Evolutionary conservation across 2,329 filamentous ascomycete species (phyloP), one percentile per base, ranked within the genome.

Genomic region (Penicillium brasilianum): DNA sequence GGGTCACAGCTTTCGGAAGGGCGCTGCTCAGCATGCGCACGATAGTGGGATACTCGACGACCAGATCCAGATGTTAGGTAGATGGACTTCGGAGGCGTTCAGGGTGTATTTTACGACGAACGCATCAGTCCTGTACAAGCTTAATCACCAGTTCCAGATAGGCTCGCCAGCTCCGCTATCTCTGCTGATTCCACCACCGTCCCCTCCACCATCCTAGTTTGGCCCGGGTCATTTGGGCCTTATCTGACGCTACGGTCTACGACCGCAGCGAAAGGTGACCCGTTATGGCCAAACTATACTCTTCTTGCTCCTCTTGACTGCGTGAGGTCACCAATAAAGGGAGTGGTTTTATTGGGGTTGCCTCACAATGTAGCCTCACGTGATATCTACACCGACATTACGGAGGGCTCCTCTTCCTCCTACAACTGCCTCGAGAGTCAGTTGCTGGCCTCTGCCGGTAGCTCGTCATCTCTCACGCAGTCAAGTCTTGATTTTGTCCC

Each of bases 131-230:
- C 18, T 59, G 13, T 59, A 55, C 53, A 60, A 56, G 53, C 58
- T 56, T 36, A 60, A 60, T 32, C 46, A 56, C 53, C 58, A 60
- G 58, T 60, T 56, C 28, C 46, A 60, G 53, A 56, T 25, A 52
- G 53, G 58, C 46, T 60, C 53, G 53, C 54, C 49, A 14, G 58
- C 58, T 7, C 54, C 54, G 39, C 54, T 60, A 34, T 60, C 58
- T 48, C 37, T 60, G 10, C 48, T 60, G 41, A 14, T 49, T 60
- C 58, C 54, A 16, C 58, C 58, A 60, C 58, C 53, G 58, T 60
- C 58, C 58, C 58, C 53, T 60, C 58, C 53, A 60, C 58, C 53
- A 55, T 59, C 57, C 51, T 59, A 59, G 57, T 55, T 59, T 55
- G 43, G 57, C 50, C 56, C 39, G 39, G 49, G 49, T 58, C 56